phyloP scores from a whole-genome alignment of 495 filamentous ascomycete genomes.

The Sphaerosporella brunnea region DNA sequence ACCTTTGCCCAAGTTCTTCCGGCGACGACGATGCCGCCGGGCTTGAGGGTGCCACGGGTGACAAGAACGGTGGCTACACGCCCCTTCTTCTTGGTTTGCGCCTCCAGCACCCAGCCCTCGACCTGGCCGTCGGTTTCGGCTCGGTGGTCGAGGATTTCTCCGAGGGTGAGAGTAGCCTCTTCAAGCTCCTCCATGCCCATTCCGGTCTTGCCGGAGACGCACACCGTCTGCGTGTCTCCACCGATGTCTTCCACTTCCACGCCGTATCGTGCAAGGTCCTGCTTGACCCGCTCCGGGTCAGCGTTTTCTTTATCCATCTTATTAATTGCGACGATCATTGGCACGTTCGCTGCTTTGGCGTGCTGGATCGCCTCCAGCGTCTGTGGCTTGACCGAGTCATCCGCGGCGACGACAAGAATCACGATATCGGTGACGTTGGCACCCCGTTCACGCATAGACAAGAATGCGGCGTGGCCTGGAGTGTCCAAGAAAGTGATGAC shows the following conservation, averaged over 20 bases:
- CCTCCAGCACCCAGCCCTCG: conserved; percentile 91
- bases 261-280: conserved; percentile 66
- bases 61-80: conserved; percentile 80
- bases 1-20: conserved; percentile 73
- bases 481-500: conserved; percentile 94
- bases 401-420: conserved; percentile 86
- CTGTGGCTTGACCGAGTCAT: conserved; percentile 95
- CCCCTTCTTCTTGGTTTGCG: conserved; percentile 70
- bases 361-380: conserved; percentile 95
- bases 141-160: conserved; percentile 78
- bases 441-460: conserved; percentile 88
- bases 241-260: conserved; percentile 90
- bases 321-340: conserved; percentile 96
- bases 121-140: conserved; percentile 57
- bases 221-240: conserved; percentile 81
- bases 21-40: conserved; percentile 73
- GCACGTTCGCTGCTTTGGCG: conserved; percentile 72
- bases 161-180: conserved; percentile 64
- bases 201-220: conserved; percentile 84
- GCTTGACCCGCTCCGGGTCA: conserved; percentile 64
- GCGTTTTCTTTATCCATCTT: conserved; percentile 82
- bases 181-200: conserved; percentile 82
- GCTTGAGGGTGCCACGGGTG: conserved; percentile 63
- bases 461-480: conserved; percentile 86
- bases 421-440: conserved; percentile 95